Evolutionary conservation across 2,329 filamentous ascomycete species (phyloP).

Genomic region (Xylariaceae sp.): DNA sequence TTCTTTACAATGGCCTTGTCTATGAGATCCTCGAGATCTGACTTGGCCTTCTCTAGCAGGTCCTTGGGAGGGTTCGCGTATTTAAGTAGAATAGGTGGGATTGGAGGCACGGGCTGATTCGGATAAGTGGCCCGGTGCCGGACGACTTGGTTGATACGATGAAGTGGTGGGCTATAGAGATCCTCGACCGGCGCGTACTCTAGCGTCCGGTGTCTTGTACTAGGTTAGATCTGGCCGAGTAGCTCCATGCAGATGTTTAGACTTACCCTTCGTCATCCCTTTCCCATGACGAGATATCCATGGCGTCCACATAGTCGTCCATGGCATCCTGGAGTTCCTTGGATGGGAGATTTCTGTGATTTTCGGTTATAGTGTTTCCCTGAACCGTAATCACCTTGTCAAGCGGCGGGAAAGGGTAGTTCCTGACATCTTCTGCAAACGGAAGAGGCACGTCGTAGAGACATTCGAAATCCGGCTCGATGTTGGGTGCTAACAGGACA

Average conservation of each 20-base stretch:
- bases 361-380: conserved; percentile 71
- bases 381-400: conserved; percentile 84
- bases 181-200: conserved; percentile 79
- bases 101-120: conserved; percentile 55
- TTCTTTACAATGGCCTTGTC: conserved; percentile 75
- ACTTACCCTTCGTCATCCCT: conserved; percentile 69
- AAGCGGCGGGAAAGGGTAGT: conserved; percentile 86
- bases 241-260: not conserved
- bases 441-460: conserved; percentile 86
- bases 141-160: conserved; percentile 82
- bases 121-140: conserved; percentile 75
- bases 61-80: conserved; percentile 68
- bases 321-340: conserved; percentile 72
- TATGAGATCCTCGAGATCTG: conserved; percentile 59
- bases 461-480: conserved; percentile 76
- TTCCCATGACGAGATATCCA: conserved; percentile 73
- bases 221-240: conserved; percentile 17
- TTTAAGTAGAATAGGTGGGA: conserved; percentile 60
- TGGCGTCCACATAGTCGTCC: conserved; percentile 85
- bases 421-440: conserved; percentile 85
- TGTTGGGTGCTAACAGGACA: conserved; percentile 71
- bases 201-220: conserved; percentile 28
- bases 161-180: conserved; percentile 77
- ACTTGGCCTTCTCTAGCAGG: conserved; percentile 52
- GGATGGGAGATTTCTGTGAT: conserved; percentile 75